Percentiles rank a stretch among this genome's conserved stretches.
phyloP scores from a whole-genome alignment of 2,329 filamentous ascomycete genomes.

The Colletotrichum tropicale region DNA sequence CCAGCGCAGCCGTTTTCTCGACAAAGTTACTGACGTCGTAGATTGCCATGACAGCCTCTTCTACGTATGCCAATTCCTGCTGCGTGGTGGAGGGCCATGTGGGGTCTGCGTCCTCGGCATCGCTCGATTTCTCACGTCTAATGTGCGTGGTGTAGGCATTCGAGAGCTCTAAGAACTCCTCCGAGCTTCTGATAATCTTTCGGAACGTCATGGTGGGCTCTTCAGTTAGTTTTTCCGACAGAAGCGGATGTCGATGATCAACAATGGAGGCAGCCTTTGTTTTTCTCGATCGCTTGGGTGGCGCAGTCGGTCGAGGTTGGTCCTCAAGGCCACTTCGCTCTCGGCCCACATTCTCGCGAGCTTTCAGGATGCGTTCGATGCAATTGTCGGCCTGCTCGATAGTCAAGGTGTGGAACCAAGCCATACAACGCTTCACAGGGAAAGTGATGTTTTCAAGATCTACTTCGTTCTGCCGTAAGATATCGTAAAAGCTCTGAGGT shows the following conservation, averaged over 20 bases:
- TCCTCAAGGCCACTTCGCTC: neutral
- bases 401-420: neutral
- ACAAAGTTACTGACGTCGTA: neutral
- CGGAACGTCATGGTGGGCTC: neutral
- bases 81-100: neutral
- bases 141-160: neutral
- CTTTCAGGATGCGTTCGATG: neutral
- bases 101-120: neutral
- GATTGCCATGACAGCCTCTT: neutral
- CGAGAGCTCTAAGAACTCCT: neutral
- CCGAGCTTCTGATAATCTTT: neutral
- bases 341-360: neutral
- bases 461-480: neutral
- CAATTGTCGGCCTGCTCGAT: neutral
- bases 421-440: neutral
- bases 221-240: neutral
- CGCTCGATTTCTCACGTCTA: neutral
- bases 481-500: neutral
- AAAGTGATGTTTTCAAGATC: neutral
- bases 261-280: neutral
- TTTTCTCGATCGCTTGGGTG: neutral
- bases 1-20: neutral
- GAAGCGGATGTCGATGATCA: neutral
- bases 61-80: neutral
- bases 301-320: neutral